Conservation (phyloP, 148 eudicot genomes). For the Gaultheria prostrata region DNA sequence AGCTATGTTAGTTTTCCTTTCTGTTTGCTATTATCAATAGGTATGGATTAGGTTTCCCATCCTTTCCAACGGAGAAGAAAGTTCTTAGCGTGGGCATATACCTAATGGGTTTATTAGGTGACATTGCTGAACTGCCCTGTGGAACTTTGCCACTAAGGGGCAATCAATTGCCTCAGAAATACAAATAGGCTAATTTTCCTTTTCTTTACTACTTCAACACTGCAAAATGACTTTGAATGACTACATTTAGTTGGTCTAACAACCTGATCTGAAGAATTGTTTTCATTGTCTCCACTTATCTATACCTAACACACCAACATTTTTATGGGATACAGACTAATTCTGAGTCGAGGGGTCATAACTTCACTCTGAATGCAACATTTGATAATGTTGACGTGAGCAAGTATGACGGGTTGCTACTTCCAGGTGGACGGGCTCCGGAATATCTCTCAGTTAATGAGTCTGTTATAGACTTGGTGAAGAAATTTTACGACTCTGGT, state of each 20-base stretch:
- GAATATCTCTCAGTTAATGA: conserved; percentile 86
- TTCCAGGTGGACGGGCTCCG: conserved; percentile 95
- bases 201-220: not conserved
- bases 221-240: not conserved
- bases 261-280: not conserved
- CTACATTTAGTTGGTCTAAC: not conserved
- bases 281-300: conserved; percentile 1
- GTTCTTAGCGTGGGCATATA: not conserved
- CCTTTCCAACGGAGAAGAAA: not conserved
- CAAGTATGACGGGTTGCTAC: conserved; percentile 75
- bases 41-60: not conserved
- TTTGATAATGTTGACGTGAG: conserved; percentile 66
- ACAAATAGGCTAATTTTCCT: not conserved
- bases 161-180: not conserved
- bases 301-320: not conserved
- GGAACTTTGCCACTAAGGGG: not conserved
- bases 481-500: conserved; percentile 49
- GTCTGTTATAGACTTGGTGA: conserved; percentile 58
- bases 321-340: conserved; percentile 57
- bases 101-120: not conserved
- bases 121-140: not conserved
- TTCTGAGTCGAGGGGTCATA: conserved; percentile 84
- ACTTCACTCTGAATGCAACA: conserved; percentile 87
- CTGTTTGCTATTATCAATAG: not conserved
- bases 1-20: not conserved